Base-by-base conservation (phyloP, 306 rosid genomes). In the Betula pendula region DNA sequence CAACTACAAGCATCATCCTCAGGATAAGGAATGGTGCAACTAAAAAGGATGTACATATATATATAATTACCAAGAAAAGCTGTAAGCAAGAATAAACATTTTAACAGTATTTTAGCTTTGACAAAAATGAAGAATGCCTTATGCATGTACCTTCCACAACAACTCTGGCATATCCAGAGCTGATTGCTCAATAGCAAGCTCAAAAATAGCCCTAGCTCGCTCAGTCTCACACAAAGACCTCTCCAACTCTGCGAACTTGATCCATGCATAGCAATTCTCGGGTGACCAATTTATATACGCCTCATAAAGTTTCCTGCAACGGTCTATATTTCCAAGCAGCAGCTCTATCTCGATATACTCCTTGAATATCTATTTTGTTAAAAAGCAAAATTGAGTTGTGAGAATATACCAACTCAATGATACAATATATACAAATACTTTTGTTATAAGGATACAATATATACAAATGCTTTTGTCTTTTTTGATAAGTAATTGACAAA, bases 91-190 rank as follows among this genome's bases (percentile, higher is more conserved):
- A 56, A 22, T 24, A 11, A 24, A 7, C 5, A 8, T 56, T 52
- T 52, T 3, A 11, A 65, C 16, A 3, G 15, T 65, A 38, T 19
- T 65, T 62, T 33, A 35, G 47, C 13, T 16, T 35, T 17, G 48
- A 71, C 27, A 63, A 2, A 72, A 10, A 74, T 51, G 48, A 74
- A 51, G 55, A 70, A 65, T 17, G 62, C 14, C 67, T 17, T 51
- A 70, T 50, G 47, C 35, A 45, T 25, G 42, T 85, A 93, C 99
- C 97, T 95, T 95, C 99, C 99, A 95, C 70, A 95, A 73, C 31
- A 90, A 79, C 73, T 95, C 98, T 5, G 98, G 99, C 99, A 89
- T 95, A 81, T 95, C 99, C 79, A 95, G 86, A n/a, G 96, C 91
- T 72, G 92, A 90, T 77, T 95, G 99, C 38, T 91, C 89, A 12